Conservation (phyloP, 2,329 filamentous ascomycete genomes). For the Cyanodermella asteris region DNA sequence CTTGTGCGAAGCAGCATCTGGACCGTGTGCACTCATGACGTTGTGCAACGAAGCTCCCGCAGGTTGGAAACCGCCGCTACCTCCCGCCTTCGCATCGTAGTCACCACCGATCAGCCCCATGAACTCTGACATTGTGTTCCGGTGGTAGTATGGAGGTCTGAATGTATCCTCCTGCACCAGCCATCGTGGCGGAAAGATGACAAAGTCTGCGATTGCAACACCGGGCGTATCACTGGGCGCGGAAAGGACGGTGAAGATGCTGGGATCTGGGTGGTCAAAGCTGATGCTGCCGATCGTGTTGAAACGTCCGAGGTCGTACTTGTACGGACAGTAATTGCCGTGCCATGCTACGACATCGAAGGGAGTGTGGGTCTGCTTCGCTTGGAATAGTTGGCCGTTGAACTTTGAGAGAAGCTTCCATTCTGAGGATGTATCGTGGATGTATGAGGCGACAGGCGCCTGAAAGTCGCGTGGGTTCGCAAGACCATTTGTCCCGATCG, state of each 20-base stretch:
- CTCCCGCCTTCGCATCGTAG: conserved; percentile 36
- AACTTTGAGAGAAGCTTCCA: conserved; percentile 42
- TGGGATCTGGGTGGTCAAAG: conserved; percentile 58
- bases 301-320: conserved; percentile 62
- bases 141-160: conserved; percentile 41
- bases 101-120: conserved; percentile 41
- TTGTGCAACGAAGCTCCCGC: conserved; percentile 45
- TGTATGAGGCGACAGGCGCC: conserved; percentile 45
- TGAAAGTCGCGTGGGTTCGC: conserved; percentile 59
- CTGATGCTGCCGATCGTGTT: conserved; percentile 51
- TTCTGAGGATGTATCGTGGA: conserved; percentile 29
- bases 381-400: conserved; percentile 43
- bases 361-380: conserved; percentile 45
- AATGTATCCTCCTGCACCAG: conserved; percentile 38
- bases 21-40: conserved; percentile 48
- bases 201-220: conserved; percentile 42
- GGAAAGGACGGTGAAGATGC: conserved; percentile 49
- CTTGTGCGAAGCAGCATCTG: conserved; percentile 33
- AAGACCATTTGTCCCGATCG: conserved; percentile 53
- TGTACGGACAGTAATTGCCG: conserved; percentile 59
- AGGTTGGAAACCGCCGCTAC: conserved; percentile 35
- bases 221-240: conserved; percentile 33
- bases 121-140: conserved; percentile 43
- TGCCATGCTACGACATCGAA: conserved; percentile 69
- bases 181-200: conserved; percentile 44